Base-by-base conservation (phyloP, 2,329 filamentous ascomycete species). In the Botrytis paeoniae region DNA sequence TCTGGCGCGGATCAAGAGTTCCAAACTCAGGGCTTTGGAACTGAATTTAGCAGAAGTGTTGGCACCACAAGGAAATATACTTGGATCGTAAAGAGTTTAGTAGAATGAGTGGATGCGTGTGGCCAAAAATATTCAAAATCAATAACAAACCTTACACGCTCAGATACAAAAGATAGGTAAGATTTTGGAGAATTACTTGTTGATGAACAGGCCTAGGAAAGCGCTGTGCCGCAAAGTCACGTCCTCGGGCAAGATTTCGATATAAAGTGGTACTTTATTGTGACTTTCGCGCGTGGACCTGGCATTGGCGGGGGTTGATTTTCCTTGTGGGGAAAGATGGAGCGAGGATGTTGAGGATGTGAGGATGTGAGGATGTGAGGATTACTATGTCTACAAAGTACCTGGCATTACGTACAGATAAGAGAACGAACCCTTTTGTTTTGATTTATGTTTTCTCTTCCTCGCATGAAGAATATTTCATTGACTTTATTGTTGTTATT, bases 171-270 rank as follows among this genome's bases (percentile, higher is more conserved):
- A 51, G 57, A 29, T 25, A 43, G 43, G 59, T 25, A 65, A 25
- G 43, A 32, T 64, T 71, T 51, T n/a, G 45, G n/a, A 54, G 64
- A 54, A 54, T 29, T 39, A 22, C 10, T 32, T 35, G 25, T 65
- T 45, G 35, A 32, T 63, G 59, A 61, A 54, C 32, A 37, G n/a
- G 29, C 25, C 22, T 22, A n/a, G 51, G 45, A 48, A 66, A 57
- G 70, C 61, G 70, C 71, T 69, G 71, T 72, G 71, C 71, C 71
- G 71, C 65, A 62, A 41, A 62, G 32, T 62, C 32, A 61, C 70
- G 39, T 69, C 63, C 45, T 65, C 18, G 35, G 25, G 32, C 35
- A 68, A 14, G 64, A 60, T 60, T 69, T 39, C 41, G 41, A 48
- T 51, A 37, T 65, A 35, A 48, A 65, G 41, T 65, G 48, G 63